These are phyloP conservation scores for Aspergillus udagawae DNA, from an alignment of 2,329 filamentous ascomycete genomes.

Conservation along the genomic window DNA sequence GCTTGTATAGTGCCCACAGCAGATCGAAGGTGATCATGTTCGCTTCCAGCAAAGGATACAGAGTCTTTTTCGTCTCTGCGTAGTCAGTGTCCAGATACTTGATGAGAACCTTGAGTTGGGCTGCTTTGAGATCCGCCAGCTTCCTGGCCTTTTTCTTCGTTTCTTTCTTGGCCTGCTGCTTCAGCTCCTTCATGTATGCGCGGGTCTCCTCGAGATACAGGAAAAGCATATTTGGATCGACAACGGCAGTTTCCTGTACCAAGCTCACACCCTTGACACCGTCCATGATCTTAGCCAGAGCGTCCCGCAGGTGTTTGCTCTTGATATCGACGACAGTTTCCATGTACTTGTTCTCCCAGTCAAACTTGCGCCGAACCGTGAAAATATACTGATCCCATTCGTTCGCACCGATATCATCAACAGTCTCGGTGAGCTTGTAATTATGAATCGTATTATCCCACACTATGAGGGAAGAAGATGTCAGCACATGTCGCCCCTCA, in stretches of 20 bases:
- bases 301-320: constrained; percentile 71
- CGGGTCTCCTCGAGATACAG: constrained; percentile 77
- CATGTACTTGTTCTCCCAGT: constrained; percentile 77
- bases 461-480: constrained; percentile 24
- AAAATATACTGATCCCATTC: constrained; percentile 79
- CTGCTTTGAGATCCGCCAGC: constrained; percentile 34
- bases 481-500: background rate
- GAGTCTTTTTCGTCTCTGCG: constrained; percentile 68
- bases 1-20: constrained; percentile 85
- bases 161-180: constrained; percentile 58
- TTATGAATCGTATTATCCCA: constrained; percentile 58
- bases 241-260: constrained; percentile 71
- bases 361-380: constrained; percentile 75
- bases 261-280: constrained; percentile 73
- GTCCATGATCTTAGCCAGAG: constrained; percentile 67
- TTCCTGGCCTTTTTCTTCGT: constrained; percentile 42
- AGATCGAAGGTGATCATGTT: constrained; percentile 86
- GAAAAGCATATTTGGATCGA: constrained; percentile 69
- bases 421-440: constrained; percentile 65
- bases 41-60: constrained; percentile 75
- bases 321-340: constrained; percentile 78
- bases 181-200: constrained; percentile 59
- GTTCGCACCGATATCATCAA: constrained; percentile 57
- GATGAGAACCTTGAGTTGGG: constrained; percentile 64
- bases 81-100: constrained; percentile 81